Base-by-base conservation (phyloP, 345 rosid genomes). In the Acer negundo region DNA sequence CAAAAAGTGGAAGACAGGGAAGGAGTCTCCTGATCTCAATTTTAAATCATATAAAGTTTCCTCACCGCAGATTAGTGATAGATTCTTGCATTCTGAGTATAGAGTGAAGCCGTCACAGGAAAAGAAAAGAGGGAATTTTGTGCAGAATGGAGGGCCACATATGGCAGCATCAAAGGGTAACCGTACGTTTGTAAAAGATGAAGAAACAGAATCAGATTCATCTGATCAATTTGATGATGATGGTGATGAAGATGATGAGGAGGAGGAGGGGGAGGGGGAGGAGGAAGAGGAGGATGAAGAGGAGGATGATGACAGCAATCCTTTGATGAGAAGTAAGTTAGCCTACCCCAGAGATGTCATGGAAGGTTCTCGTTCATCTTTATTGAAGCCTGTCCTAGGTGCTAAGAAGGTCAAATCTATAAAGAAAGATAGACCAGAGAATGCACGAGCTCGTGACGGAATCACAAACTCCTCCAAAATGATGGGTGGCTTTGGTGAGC, bases 201-300 rank as follows among this genome's bases (percentile, higher is more conserved):
- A 95, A 79, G 98, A 91, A 80, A 93, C 98, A 38, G 97, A 95
- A 78, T 90, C 97, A 3, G 97, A 93, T 75, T 91, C 99, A 23
- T 90, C 94, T 10, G 93, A 89, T 55, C 89, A 86, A 55, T 87
- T 78, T 74, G 84, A 84, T 80, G 84, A 89, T n/a, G 88, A 82
- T 80, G 84, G 87, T 22, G 88, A 87, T 26, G 95, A 86, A n/a
- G 97, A 88, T 42, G 84, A 59, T 73, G 77, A 56, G 19, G 61
- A 19, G 20, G 61, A 19, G 61, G 61, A 5, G 20, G 61, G 5
- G 61, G 61, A 19, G 20, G 61, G 5, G 22, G 61, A 53, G 59
- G 59, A 53, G 3, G 59, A 16, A 0, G 87, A 85, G 78, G 85
- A 89, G 13, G 88, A 87, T 16, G 95, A 87, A 26, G 97, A 88